Evolutionary conservation across 2,329 filamentous ascomycete genomes (phyloP).

Genomic region (Ophiosphaerella korrae): DNA sequence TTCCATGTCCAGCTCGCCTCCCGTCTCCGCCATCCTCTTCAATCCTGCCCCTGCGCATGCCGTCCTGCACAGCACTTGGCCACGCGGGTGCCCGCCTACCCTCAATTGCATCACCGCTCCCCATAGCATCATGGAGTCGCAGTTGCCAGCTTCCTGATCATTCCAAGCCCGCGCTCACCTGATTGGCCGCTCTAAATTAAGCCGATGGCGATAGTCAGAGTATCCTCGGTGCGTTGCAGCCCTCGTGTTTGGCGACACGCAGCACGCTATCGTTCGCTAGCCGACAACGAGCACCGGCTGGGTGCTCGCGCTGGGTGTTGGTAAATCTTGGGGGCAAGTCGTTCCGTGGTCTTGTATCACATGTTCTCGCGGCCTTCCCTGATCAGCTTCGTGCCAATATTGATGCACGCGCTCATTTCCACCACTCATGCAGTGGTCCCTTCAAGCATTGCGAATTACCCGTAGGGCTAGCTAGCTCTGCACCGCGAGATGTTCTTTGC

Average conservation of each 20-base stretch:
- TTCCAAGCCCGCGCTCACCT: conserved; percentile 13
- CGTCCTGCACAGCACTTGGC: background rate
- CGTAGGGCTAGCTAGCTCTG: no score
- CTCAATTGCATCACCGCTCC: background rate
- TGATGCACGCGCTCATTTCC: conserved; percentile 1
- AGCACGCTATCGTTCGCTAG: conserved; percentile 3
- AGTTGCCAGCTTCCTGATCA: conserved; percentile 11
- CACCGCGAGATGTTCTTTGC: background rate
- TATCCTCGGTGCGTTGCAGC: conserved; percentile 25
- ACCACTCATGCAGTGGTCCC: conserved; percentile 1
- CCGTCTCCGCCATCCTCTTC: no score
- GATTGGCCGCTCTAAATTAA: conserved; percentile 35
- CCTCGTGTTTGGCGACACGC: conserved; percentile 7
- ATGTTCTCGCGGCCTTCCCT: conserved; percentile 12
- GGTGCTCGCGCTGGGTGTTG: no score
- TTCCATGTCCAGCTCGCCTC: background rate
- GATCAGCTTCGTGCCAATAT: background rate
- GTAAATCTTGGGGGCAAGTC: no score
- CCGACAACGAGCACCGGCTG: no score
- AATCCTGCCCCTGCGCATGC: no score
- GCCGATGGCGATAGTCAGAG: conserved; percentile 15
- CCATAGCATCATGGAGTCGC: conserved; percentile 13
- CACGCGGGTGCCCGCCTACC: background rate
- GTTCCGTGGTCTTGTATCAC: conserved; percentile 4
- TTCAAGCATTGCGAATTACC: no score